Evolutionary conservation across 2,329 filamentous ascomycete species (phyloP).

Genomic region (Dissoconium aciculare): DNA sequence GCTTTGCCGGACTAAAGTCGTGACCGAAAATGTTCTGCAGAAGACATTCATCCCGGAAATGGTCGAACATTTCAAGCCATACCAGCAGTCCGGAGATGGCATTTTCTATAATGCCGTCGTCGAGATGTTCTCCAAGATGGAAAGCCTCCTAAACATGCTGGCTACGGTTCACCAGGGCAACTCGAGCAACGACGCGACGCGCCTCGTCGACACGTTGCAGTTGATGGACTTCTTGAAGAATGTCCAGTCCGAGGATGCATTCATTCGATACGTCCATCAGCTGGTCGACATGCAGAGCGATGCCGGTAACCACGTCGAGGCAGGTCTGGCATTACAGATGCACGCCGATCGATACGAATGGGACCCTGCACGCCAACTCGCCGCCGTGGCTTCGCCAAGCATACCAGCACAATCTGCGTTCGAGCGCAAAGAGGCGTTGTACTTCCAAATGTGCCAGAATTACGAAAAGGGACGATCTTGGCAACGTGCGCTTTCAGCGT

Average conservation of each 20-base stretch:
- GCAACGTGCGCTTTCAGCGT: slow-evolving; percentile 74
- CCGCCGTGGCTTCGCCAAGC: slow-evolving; percentile 55
- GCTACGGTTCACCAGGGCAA: slow-evolving; percentile 73
- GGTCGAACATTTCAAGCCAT: slow-evolving; percentile 59
- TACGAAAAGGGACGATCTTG: slow-evolving; percentile 92
- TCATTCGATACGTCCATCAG: slow-evolving; percentile 89
- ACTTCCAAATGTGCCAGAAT: slow-evolving; percentile 87
- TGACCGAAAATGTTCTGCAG: slow-evolving; percentile 78
- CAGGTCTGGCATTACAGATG: slow-evolving; percentile 72
- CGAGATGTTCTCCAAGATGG: slow-evolving; percentile 67
- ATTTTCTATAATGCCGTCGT: slow-evolving; percentile 61
- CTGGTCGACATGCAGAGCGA: slow-evolving; percentile 63
- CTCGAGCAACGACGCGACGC: slow-evolving; percentile 49
- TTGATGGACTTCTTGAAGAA: slow-evolving; percentile 94
- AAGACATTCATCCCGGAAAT: slow-evolving; percentile 86
- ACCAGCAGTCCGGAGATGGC: slow-evolving; percentile 53
- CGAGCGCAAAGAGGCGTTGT: slow-evolving; percentile 80
- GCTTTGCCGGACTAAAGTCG: slow-evolving; percentile 63
- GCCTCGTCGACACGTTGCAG: slow-evolving; percentile 74
- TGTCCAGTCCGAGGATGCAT: slow-evolving; percentile 95
- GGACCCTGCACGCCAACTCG: slow-evolving; percentile 56
- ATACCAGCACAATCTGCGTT: slow-evolving; percentile 76
- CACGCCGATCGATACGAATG: slow-evolving; percentile 89
- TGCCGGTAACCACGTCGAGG: slow-evolving; percentile 68
- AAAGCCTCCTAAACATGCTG: slow-evolving; percentile 80